These are phyloP conservation scores for Penicillium sp. DNA, from an alignment of 2,329 filamentous ascomycete species.

Conservation along the genomic window DNA sequence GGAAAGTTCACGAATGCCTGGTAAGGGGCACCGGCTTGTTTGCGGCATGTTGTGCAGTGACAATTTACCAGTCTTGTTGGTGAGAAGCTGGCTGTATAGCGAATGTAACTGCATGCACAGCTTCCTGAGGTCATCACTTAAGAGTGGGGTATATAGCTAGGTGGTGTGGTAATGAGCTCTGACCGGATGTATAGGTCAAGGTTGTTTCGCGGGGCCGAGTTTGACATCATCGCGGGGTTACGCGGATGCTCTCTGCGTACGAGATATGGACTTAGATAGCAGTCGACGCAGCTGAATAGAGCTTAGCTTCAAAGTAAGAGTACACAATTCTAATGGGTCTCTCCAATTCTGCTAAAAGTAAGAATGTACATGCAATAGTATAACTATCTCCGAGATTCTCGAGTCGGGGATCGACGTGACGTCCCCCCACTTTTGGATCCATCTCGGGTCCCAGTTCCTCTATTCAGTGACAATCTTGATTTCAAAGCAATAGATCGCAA, in stretches of 20 bases:
- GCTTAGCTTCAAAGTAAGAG: too few relatives aligned
- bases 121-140: constrained; percentile 37
- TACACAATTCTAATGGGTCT: too few relatives aligned
- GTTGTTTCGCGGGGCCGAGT: not conserved
- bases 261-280: not conserved
- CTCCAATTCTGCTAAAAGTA: too few relatives aligned
- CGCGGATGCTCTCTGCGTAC: not conserved
- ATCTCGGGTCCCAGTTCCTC: constrained; percentile 5
- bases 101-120: constrained; percentile 47
- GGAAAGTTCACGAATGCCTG: constrained; percentile 46
- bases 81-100: constrained; percentile 39
- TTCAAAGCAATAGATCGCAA: constrained; percentile 24
- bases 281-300: not conserved
- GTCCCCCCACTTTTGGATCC: constrained; percentile 5
- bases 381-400: too few relatives aligned
- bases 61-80: constrained; percentile 44
- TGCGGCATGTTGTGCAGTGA: constrained; percentile 52
- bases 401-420: not conserved
- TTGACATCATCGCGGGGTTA: constrained; percentile 14
- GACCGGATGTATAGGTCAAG: not conserved
- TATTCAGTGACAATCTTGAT: constrained; percentile 17
- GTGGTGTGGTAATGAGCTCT: not conserved
- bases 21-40: constrained; percentile 48
- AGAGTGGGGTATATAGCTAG: not conserved
- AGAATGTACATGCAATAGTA: too few relatives aligned